A percentile compares a stretch with the other conserved stretches of the same genome.
Conservation (phyloP, 2,329 filamentous ascomycete species). For the Fusarium sp. region DNA sequence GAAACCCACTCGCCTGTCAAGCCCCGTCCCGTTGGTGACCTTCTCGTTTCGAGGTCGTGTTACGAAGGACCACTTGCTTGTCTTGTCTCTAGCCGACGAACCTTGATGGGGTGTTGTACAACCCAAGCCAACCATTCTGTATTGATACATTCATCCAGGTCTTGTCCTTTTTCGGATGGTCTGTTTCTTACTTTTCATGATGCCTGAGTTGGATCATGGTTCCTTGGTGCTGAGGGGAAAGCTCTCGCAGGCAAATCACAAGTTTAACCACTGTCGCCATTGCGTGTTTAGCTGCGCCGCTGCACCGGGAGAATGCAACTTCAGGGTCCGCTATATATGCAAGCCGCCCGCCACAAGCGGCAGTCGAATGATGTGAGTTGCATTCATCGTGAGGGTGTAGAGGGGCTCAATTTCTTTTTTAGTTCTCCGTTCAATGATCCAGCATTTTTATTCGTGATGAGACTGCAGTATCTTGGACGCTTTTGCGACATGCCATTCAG, state of each 20-base stretch:
- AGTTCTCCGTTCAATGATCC: not conserved
- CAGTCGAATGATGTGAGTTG: conserved; percentile 10
- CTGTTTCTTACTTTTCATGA: not conserved
- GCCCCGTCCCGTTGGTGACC: not conserved
- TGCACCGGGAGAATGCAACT: conserved; percentile 17
- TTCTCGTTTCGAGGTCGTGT: conserved; percentile 29
- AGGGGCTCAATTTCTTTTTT: not conserved
- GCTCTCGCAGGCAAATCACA: conserved; percentile 23
- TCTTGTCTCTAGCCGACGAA: conserved; percentile 9
- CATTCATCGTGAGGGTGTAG: conserved; percentile 20
- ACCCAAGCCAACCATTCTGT: not conserved
- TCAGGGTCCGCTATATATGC: conserved; percentile 34
- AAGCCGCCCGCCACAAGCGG: conserved; percentile 34
- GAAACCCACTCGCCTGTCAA: not conserved
- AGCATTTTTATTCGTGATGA: not conserved
- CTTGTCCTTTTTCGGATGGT: not conserved
- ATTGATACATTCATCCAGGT: not conserved
- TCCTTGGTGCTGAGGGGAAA: not conserved
- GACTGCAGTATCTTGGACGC: not conserved
- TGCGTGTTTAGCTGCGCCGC: conserved; percentile 17
- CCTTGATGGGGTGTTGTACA: conserved; percentile 5
- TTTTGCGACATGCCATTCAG: not conserved
- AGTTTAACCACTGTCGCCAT: conserved; percentile 12
- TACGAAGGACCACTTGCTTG: conserved; percentile 20
- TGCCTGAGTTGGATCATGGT: not conserved